Base-by-base conservation (phyloP, 768 basidiomycete species). In the Amanita inopinata region DNA sequence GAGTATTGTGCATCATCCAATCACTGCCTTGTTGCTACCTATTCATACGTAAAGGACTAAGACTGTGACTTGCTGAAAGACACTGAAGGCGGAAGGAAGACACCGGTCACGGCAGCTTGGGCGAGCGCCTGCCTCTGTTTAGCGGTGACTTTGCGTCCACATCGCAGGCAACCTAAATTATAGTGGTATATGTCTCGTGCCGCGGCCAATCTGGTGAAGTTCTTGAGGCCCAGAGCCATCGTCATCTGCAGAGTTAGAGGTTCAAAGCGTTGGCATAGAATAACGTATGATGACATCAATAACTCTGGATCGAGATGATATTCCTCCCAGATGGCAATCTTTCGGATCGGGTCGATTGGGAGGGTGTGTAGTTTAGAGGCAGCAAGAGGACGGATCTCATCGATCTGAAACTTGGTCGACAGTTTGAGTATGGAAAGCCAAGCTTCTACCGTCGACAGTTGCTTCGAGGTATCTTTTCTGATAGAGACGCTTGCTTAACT, bases 251-350 rank as follows among this genome's bases (percentile, higher is more conserved):
- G 46, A 6, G 61, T 63, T 32, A 63, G 54, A 5, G 59, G 60
- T 41, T 62, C 57, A 1, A 49, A 49, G 8, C 57, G 56, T 43
- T 60, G 56, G 40, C 58, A 60, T 7, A 61, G 48, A 15, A 49
- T 47, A 23, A 56, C 53, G 30, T 60, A 61, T 5, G 60, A 52
- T 8, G 60, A 49, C n/a, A 53, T 47, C 36, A 61, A 45, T 5
- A 56, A 51, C 30, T 54, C 46, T 24, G 58, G 48, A 33, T 64
- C 57, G 25, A 62, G 58, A 35, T 57, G 56, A 39, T 60, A 64
- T 50, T 59, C 54, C 10, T 62, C 57, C 61, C 61, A 62, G 7
- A 64, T 60, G 5, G 58, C 56, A 17, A 62, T 61, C 49, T 60
- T 60, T 32, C 58, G 55, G 10, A 64, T 51, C 19, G 61, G 61